These are phyloP conservation scores for Nematodospora valgi DNA, from an alignment of 805 yeast species.

Conservation along the genomic window DNA sequence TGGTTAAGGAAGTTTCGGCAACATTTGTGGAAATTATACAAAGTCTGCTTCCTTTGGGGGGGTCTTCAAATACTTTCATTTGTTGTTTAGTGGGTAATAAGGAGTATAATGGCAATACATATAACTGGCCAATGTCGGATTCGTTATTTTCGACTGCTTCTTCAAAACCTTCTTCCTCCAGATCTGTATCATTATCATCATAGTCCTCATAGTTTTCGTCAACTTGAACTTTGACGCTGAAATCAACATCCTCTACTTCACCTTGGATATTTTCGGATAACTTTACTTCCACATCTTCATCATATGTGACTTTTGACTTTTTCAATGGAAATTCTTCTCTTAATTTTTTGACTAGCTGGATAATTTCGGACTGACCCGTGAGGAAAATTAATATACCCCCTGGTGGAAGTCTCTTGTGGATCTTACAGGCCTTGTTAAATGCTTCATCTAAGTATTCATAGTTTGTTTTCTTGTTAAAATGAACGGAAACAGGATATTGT, in stretches of 20 bases:
- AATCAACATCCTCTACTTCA: slow-evolving; percentile 88
- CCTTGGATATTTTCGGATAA: slow-evolving; percentile 59
- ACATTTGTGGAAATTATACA: slow-evolving; percentile 96
- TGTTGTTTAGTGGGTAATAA: slow-evolving; percentile 92
- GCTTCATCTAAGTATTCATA: slow-evolving; percentile 84
- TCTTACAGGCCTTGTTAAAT: slow-evolving; percentile 77
- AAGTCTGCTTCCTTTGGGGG: slow-evolving; percentile 81
- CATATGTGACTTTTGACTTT: slow-evolving; percentile 26
- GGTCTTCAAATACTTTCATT: slow-evolving; percentile 82
- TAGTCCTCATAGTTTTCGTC: slow-evolving; percentile 44
- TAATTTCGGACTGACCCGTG: slow-evolving; percentile 94
- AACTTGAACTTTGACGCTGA: slow-evolving; percentile 48
- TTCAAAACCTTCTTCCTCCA: slow-evolving; percentile 63
- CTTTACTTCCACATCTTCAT: slow-evolving; percentile 41
- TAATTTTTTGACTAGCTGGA: slow-evolving; percentile 65
- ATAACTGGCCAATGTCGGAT: slow-evolving; percentile 71
- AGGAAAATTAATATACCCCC: slow-evolving; percentile 91
- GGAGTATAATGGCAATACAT: slow-evolving; percentile 90
- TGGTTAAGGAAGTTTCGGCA: slow-evolving; percentile 96
- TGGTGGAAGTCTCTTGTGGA: slow-evolving; percentile 81
- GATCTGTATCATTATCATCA: slow-evolving; percentile 45
- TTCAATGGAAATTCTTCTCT: slow-evolving; percentile 65
- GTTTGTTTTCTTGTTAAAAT: slow-evolving; percentile 78
- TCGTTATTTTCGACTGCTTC: slow-evolving; percentile 71
- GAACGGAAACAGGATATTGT: slow-evolving; percentile 89